A percentile compares a stretch with the other conserved stretches of the same genome.
These are phyloP conservation scores for Pulveroboletus sp. DNA, from an alignment of 768 basidiomycete genomes.

Conservation along the genomic window DNA sequence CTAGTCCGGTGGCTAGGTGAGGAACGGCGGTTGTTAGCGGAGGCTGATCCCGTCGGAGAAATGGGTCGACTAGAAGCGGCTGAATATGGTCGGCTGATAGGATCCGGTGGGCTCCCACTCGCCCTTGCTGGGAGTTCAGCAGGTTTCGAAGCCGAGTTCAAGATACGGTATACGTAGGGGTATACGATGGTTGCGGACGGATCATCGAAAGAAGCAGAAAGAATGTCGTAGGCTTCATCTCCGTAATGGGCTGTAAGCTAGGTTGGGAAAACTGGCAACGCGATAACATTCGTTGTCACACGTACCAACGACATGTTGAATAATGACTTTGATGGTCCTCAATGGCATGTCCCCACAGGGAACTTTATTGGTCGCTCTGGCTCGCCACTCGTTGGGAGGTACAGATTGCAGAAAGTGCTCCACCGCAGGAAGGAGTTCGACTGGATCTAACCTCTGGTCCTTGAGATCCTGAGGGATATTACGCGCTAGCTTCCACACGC, in stretches of 20 bases:
- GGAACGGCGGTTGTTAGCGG: conserved; percentile 50
- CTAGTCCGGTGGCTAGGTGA: conserved; percentile 65
- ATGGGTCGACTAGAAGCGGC: conserved; percentile 64
- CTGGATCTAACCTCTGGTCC: conserved; percentile 75
- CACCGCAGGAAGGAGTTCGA: conserved; percentile 86
- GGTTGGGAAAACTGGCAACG: conserved; percentile 16
- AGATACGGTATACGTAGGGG: conserved; percentile 88
- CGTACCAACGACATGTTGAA: conserved; percentile 95
- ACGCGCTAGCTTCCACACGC: conserved; percentile 95
- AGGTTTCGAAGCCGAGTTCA: conserved; percentile 60
- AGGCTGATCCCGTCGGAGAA: conserved; percentile 64
- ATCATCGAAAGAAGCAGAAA: conserved; percentile 89
- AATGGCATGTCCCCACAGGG: conserved; percentile 98
- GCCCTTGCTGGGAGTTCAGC: conserved; percentile 32
- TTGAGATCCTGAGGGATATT: conserved; percentile 90
- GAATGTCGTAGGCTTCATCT: conserved; percentile 85
- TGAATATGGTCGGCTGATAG: conserved; percentile 46
- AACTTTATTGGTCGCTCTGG: conserved; percentile 82
- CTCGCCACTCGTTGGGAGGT: conserved; percentile 94
- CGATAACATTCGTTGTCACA: conserved; percentile 18
- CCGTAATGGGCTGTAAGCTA: conserved; percentile 64
- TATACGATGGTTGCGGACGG: conserved; percentile 98
- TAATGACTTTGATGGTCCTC: conserved; percentile 95
- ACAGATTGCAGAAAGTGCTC: conserved; percentile 93
- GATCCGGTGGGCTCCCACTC: conserved; percentile 32